Evolutionary conservation across 768 basidiomycete genomes (phyloP), one percentile per base, ranked within the genome.

Genomic region (Podaxis carcinomalis): DNA sequence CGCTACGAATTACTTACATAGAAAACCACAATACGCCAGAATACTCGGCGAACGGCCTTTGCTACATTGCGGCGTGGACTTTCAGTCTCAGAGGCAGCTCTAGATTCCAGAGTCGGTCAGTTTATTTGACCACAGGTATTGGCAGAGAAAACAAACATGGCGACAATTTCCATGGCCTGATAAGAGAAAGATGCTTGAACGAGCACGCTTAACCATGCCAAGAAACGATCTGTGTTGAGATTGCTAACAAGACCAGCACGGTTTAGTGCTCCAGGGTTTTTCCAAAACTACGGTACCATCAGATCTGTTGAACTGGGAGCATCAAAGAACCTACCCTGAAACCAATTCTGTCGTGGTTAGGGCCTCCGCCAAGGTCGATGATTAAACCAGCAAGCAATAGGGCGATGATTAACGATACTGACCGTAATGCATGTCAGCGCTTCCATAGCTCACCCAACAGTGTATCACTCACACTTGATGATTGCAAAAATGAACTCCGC

Each of bases 21-120:
- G 80, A 93, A 93, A 28, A 92, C 64, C 6, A 89, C 63, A 66
- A 96, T 88, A 63, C 93, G 86, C 74, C 84, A 90, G 71, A 92
- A 90, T 4, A 94, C 90, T 21, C 88, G 79, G 39, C 82, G 78
- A 54, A 92, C 85, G 23, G 91, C 90, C 68, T 85, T 90, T 23
- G 84, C 77, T 64, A 95, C 90, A 67, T 90, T 92, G 32, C 87
- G 85, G 39, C 90, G 83, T 5, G 93, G 92, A 68, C 81, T 90
- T 68, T 84, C 78, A 0, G 89, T 87, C 72, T 94, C 92, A 0
- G 87, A 89, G 16, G 89, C 90, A 27, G 88, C 83, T 58, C 87
- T 88, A 56, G 46, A 64, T 21, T 60, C 42, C 6, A 40, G n/a
- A 23, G 27, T 3, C 14, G 25, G 25, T 64, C 14, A 61, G 51